Base-by-base conservation (phyloP, 768 basidiomycete genomes). In the Cyathus striatus region DNA sequence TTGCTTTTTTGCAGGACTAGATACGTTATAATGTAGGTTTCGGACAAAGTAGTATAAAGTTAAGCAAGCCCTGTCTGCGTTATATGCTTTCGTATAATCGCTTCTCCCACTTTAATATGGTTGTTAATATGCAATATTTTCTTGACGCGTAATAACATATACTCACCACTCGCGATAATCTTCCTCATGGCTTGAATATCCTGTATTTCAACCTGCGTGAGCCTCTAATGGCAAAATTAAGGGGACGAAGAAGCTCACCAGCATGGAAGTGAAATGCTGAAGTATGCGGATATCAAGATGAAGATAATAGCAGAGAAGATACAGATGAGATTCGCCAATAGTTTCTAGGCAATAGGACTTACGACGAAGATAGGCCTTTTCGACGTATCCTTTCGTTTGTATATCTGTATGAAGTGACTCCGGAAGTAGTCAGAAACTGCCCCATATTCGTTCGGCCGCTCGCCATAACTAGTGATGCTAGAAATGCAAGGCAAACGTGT, bases 391-490 rank as follows among this genome's bases (percentile, higher is more conserved):
- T 81, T 81, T 49, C 76, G 73, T 53, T 76, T 73, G 58, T 90
- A 85, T 9, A 81, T 80, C 48, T 86, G 84, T 21, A 81, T 64
- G 55, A 91, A 91, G 58, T 90, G 89, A n/a, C 83, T 76, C n/a
- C 79, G 77, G 68, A 91, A 90, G 53, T 91, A 90, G 39, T 80
- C 75, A 26, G 86, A 74, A 13, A 83, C 88, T 16, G 75, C 74
- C 51, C 83, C 77, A 57, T 70, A 87, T 40, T 74, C 76, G 50
- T 90, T 89, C 23, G 81, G 71, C 18, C 87, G 74, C 41, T 84
- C 74, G 4, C 81, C 83, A 50, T 81, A 89, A 40, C 86, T 87
- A 23, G 84, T 85, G 60, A 89, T 87, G 55, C 85, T 88, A 32
- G 30, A 32, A 32, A 16, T 32, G 30, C 27, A 32, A 2, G 4